A percentile compares a stretch with the other conserved stretches of the same genome.
Conservation (phyloP, 73 alveolate species). For the Halteria grandinella region DNA sequence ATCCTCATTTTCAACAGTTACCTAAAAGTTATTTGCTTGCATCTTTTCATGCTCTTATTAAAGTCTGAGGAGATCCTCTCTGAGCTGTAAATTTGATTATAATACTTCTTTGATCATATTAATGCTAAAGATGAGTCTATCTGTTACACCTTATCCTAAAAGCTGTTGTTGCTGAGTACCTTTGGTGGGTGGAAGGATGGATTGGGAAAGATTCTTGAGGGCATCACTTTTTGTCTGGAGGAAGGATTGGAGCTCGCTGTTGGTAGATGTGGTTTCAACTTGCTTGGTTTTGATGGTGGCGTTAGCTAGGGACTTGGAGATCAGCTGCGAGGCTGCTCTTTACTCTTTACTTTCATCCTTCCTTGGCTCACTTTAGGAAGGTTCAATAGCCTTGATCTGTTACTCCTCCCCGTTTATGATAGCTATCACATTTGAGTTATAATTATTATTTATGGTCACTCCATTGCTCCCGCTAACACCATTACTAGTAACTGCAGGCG, state of each 20-base stretch:
- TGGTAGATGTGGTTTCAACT: neutral
- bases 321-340: neutral
- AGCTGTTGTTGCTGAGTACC: neutral
- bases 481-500: neutral
- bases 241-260: constrained; percentile 14
- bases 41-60: constrained; percentile 30
- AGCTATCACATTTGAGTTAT: constrained; percentile 42
- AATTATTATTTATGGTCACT: constrained; percentile 42
- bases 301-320: neutral
- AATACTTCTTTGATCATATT: constrained; percentile 43
- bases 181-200: neutral
- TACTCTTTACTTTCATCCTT: neutral
- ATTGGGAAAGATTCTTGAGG: constrained; percentile 8
- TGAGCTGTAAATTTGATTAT: constrained; percentile 14
- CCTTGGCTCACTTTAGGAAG: neutral
- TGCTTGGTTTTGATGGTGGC: constrained; percentile 1
- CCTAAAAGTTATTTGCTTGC: constrained; percentile 3
- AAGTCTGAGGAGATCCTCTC: constrained; percentile 38
- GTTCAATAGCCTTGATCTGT: neutral
- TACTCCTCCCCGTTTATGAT: constrained; percentile 12
- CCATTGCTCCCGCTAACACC: neutral
- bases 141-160: constrained; percentile 21
- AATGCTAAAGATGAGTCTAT: constrained; percentile 41
- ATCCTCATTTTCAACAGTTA: constrained; percentile 40
- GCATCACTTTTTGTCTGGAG: constrained; percentile 37